These are phyloP conservation scores for Penicillium lividum DNA, from an alignment of 495 filamentous ascomycete genomes.

Conservation along the genomic window DNA sequence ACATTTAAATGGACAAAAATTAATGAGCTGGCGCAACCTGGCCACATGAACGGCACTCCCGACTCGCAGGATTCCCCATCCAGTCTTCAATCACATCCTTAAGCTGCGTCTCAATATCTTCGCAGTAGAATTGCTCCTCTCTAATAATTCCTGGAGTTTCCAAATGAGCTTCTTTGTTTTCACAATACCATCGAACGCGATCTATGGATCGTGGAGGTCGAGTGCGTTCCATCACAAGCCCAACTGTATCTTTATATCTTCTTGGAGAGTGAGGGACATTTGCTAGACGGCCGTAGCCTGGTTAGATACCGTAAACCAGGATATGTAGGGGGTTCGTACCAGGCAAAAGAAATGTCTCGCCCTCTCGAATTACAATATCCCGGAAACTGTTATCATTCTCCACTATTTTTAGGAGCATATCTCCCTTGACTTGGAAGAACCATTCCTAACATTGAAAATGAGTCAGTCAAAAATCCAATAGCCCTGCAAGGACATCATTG, in stretches of 20 bases:
- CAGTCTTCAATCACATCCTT: constrained; percentile 78
- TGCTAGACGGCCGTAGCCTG: constrained; percentile 18
- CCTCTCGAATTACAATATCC: constrained; percentile 78
- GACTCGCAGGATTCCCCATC: constrained; percentile 59
- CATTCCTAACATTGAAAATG: constrained; percentile 55
- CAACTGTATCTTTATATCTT: constrained; percentile 56
- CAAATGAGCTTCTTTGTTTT: constrained; percentile 38
- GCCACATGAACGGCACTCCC: constrained; percentile 72
- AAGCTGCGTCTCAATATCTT: constrained; percentile 81
- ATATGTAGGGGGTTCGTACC: constrained; percentile 10
- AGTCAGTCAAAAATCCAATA: background rate
- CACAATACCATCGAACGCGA: constrained; percentile 80
- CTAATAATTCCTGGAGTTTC: constrained; percentile 54
- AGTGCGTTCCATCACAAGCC: constrained; percentile 78
- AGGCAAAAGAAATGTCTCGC: constrained; percentile 85
- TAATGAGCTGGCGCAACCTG: constrained; percentile 9
- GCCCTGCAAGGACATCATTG: too few species aligned
- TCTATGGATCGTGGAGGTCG: constrained; percentile 66
- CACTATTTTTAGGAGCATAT: constrained; percentile 82
- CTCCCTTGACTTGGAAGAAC: constrained; percentile 86
- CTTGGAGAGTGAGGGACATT: constrained; percentile 75
- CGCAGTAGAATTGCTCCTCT: constrained; percentile 76
- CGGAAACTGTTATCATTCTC: constrained; percentile 56
- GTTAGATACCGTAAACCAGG: background rate
- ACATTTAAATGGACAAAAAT: background rate